Base-by-base conservation (phyloP, 2,329 filamentous ascomycete species). In the Phaeosphaeriaceae sp. region DNA sequence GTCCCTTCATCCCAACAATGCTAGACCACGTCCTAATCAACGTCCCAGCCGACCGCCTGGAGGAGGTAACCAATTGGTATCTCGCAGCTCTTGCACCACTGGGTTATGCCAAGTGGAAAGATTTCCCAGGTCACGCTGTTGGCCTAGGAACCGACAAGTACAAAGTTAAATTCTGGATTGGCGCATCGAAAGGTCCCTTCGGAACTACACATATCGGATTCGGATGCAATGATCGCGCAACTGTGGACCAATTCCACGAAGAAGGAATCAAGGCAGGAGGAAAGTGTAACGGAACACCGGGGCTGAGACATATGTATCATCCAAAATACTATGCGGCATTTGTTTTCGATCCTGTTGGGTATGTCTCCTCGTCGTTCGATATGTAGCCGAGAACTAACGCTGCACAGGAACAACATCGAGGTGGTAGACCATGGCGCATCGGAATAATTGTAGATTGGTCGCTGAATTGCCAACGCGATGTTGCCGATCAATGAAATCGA, bases 311-410 rank as follows among this genome's bases (percentile, higher is more conserved):
- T 27, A 58, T 58, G 44, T 72, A 72, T 54, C 63, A 67, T 58
- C 53, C 66, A 24, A 66, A 70, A 36, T 74, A 73, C 57, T 73
- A 71, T 61, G 67, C 57, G 9, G 69, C 63, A 10, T 73, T 73
- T 54, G 64, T 72, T 10, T 24, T 66, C 17, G 70, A 74, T 63
- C 69, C 69, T 46, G 46, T 68, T 15, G 68, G 68, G 69, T 72
- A 48, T 63, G 63, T 59, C 7, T 21, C 48, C 2, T 22, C 19
- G 15, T 40, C 15, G 36, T 17, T 17, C 15, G n/a, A 40, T 15
- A 25, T 33, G 21, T 13, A 3, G 13, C 2, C 25, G n/a, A 4
- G 7, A 22, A 15, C 42, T 45, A 2, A 40, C 20, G 7, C 7
- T 50, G 20, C 17, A 20, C 45, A 69, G 65, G 15, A 69, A 69